Evolutionary conservation across 108 stramenopile genomes (phyloP), one percentile per base, ranked within the genome.

Genomic region (Conticribra weissflogii): DNA sequence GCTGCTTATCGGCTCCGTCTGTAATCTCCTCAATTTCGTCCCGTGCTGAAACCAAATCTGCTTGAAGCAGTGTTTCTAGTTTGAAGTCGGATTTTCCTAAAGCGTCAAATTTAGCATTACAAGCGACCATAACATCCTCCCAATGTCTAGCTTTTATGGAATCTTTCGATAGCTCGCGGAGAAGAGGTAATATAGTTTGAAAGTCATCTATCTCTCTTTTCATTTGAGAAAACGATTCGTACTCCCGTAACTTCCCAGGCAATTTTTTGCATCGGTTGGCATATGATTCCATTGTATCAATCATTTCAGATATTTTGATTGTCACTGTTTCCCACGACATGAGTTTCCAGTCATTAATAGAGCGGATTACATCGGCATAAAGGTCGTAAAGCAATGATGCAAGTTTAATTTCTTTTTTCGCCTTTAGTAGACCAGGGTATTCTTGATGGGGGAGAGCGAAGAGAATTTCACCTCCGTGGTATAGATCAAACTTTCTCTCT

Each of bases 1-100:
- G 74, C 72, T 96, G 94, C 67, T 94, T 92, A 61, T 94, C 92
- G 1, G 96, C 96, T 17, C 92, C 91, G 68, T 96, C 92, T 17
- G 92, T 94, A 8, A 95, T 75, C 75, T 95, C 96, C 63, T 91
- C 89, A 45, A 96, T 87, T 7, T 95, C 86, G 41, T 96, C 86
- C 34, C 54, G 59, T 12, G 76, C 69, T 14, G 69, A 57, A 3
- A 83, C 79, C 27, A 91, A 70, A 50, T 88, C 64, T 19, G 83
- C 74, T 4, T 86, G 84, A 21, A 88, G 67, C 7, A 96, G 67
- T 16, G 89, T 62, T 46, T 84, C 73, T 16, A 95, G 83, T 71
- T 80, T 86, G 65, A 95, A 93, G 47, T 93, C 91, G 2, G 92
- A 83, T 32, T 82, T 82, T 32, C 84, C 88, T 25, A 85, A 59